Percentiles rank a stretch among this genome's conserved stretches.
phyloP scores from a whole-genome alignment of 73 alveolate genomes.

The Stentor coeruleus region DNA sequence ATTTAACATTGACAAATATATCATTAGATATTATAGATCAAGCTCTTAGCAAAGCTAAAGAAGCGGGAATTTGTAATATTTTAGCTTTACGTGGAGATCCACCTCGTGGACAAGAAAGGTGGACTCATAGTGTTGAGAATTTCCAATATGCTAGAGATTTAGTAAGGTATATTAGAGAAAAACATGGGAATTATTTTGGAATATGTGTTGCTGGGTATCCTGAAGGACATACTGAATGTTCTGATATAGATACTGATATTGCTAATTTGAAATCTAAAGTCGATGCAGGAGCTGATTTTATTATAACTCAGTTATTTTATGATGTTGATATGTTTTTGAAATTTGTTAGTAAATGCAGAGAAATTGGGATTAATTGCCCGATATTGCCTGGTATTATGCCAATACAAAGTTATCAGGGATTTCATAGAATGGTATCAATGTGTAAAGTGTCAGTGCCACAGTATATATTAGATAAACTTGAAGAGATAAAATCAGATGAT shows the following conservation, averaged over 20 bases:
- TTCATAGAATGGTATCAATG: slow-evolving; percentile 34
- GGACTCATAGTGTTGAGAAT: slow-evolving; percentile 68
- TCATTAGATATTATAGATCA: slow-evolving; percentile 42
- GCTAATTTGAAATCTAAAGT: slow-evolving; percentile 43
- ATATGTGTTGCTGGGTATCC: slow-evolving; percentile 87
- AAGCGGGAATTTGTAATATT: slow-evolving; percentile 62
- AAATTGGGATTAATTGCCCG: slow-evolving; percentile 60
- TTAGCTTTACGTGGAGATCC: slow-evolving; percentile 87
- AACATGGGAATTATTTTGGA: slow-evolving; percentile 74
- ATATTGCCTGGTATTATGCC: slow-evolving; percentile 86
- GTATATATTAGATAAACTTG: slow-evolving; percentile 52
- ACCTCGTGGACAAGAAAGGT: slow-evolving; percentile 64
- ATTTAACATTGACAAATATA: slow-evolving; percentile 76
- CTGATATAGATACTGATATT: slow-evolving; percentile 40
- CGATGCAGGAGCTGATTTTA: slow-evolving; percentile 80
- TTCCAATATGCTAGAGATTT: slow-evolving; percentile 56
- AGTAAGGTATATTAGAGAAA: slow-evolving; percentile 49
- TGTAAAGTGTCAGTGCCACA: slow-evolving; percentile 76
- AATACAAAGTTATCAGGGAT: slow-evolving; percentile 48
- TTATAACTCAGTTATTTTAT: slow-evolving; percentile 76
- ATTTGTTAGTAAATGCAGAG: slow-evolving; percentile 54
- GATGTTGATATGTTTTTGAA: slow-evolving; percentile 62
- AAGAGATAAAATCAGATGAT: slow-evolving; percentile 62
- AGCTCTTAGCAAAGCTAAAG: slow-evolving; percentile 59
- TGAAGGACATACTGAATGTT: slow-evolving; percentile 71